Evolutionary conservation across 2,329 filamentous ascomycete genomes (phyloP).

Genomic region (Lasiodiplodia hormozganensis): DNA sequence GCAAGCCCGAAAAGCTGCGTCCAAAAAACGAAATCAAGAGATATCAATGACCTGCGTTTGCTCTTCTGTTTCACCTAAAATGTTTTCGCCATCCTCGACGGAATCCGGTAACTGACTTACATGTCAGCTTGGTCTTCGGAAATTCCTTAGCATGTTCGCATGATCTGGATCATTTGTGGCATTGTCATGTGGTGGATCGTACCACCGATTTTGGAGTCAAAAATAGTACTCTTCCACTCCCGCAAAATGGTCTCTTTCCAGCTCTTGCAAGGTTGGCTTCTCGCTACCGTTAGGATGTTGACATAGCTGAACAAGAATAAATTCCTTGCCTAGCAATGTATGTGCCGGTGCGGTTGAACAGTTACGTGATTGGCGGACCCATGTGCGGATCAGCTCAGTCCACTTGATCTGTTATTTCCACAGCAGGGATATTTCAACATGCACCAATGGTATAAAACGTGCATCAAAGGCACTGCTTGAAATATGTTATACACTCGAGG

Average conservation of each 20-base stretch:
- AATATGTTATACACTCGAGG: background rate
- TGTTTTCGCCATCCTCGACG: background rate
- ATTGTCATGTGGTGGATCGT: background rate
- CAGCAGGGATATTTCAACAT: background rate
- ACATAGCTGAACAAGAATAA: background rate
- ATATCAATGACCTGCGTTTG: conserved; percentile 15
- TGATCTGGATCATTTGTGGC: background rate
- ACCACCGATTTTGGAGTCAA: background rate
- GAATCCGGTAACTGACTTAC: background rate
- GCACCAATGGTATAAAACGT: background rate
- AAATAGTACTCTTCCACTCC: background rate
- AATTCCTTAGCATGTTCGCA: background rate
- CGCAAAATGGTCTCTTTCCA: background rate
- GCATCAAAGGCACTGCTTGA: background rate
- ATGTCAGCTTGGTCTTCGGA: background rate
- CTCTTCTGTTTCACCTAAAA: background rate
- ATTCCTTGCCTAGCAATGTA: background rate
- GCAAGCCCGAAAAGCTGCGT: conserved; percentile 22
- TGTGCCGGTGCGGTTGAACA: background rate
- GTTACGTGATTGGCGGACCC: background rate
- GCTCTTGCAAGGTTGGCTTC: background rate
- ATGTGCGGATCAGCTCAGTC: background rate
- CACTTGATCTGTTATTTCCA: background rate
- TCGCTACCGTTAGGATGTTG: background rate
- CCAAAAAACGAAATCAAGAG: conserved; percentile 27